phyloP scores from a whole-genome alignment of 139 green algal genomes.

The Chlamydomonas incerta region DNA sequence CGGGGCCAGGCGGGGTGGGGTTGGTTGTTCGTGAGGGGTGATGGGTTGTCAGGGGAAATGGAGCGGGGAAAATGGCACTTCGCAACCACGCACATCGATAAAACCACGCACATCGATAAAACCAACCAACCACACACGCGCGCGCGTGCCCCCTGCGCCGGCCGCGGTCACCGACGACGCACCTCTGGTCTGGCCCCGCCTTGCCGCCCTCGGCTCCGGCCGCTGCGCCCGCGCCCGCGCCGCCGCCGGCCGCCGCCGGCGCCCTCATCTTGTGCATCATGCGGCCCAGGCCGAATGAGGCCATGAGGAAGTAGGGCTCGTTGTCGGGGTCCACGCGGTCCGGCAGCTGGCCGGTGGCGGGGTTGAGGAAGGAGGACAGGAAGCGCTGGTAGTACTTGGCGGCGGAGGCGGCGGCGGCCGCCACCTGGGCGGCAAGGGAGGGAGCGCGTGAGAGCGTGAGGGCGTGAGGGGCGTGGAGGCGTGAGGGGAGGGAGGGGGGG shows the following conservation, averaged over 20 bases:
- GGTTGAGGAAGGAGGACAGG: conserved; percentile 53
- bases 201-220: not conserved
- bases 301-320: conserved; percentile 62
- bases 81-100: no score
- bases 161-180: not conserved
- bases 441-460: no score
- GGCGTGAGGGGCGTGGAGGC: no score
- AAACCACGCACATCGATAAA: no score
- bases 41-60: no score
- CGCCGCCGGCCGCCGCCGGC: no score
- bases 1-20: not conserved
- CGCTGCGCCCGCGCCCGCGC: not conserved
- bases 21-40: not conserved
- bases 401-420: conserved; percentile 31
- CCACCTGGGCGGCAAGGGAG: not conserved
- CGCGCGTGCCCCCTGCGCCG: no score
- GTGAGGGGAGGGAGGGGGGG: not conserved
- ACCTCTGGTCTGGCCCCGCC: not conserved
- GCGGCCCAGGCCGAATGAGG: conserved; percentile 61
- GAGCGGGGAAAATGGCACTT: no score
- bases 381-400: conserved; percentile 54
- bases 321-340: conserved; percentile 49
- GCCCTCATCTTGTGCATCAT: conserved; percentile 50
- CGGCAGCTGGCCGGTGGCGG: conserved; percentile 18
- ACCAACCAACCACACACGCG: no score